Evolutionary conservation across 1,284 basidiomycete genomes (phyloP).

Genomic region (Ganoderma multipileum): DNA sequence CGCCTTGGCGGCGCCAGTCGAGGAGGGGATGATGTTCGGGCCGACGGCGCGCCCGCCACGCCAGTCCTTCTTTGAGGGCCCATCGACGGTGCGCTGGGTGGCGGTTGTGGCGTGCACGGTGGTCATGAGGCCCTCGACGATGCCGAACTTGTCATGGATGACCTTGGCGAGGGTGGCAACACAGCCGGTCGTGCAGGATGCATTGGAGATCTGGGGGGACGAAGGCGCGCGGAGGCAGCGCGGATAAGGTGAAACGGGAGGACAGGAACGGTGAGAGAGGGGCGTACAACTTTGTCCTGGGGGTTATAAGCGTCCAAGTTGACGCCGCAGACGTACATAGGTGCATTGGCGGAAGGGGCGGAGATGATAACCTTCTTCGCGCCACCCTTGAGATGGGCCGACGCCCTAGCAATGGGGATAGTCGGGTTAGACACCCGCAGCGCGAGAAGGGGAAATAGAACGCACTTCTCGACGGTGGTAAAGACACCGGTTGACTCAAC

Average conservation of each 20-base stretch:
- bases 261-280: background rate
- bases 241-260: slow-evolving; percentile 4
- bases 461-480: slow-evolving; percentile 89
- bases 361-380: slow-evolving; percentile 99
- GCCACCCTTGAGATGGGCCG: slow-evolving; percentile 96
- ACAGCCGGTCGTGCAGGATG: slow-evolving; percentile 99
- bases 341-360: slow-evolving; percentile 97
- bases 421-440: slow-evolving; percentile 3
- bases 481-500: slow-evolving; percentile 99
- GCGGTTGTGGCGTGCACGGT: slow-evolving; percentile 98
- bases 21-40: slow-evolving; percentile 99
- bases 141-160: slow-evolving; percentile 95
- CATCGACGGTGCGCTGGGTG: slow-evolving; percentile 99
- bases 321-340: slow-evolving; percentile 97
- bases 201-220: slow-evolving; percentile 87
- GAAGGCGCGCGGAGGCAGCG: slow-evolving; percentile 5
- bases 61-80: slow-evolving; percentile 95
- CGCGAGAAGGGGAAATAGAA: slow-evolving; percentile 12
- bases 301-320: slow-evolving; percentile 96
- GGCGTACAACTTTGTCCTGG: slow-evolving; percentile 84
- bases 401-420: slow-evolving; percentile 63
- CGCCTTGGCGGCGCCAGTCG: slow-evolving; percentile 99
- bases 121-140: slow-evolving; percentile 98
- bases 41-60: slow-evolving; percentile 96
- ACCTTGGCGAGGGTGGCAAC: slow-evolving; percentile 98